Base-by-base conservation (phyloP, 1,284 basidiomycete species). In the Cutaneotrichosporon sp. region DNA sequence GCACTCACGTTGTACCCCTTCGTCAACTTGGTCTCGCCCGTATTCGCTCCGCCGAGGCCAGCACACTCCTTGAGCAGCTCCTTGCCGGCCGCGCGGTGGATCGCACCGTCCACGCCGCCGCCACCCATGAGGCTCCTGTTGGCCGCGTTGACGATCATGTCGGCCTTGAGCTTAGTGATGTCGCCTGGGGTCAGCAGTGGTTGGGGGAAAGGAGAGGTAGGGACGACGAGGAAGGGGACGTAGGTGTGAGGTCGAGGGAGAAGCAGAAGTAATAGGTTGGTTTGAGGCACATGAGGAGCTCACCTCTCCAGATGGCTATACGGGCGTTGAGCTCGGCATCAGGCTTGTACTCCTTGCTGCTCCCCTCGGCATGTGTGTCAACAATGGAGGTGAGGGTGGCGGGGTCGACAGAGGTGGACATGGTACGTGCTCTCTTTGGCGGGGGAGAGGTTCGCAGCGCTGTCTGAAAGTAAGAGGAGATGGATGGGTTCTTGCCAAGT, bases 71-170 rank as follows among this genome's bases (percentile, higher is more conserved):
- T 80, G 3, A 89, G 72, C 5, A 98, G 84, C 22, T 84, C 81
- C 0, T 80, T 83, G 2, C 95, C 94, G 3, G 95, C 95, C 5
- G 91, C 92, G 5, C 81, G 76, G 79, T 97, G 95, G 60, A 81
- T 81, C 2, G 80, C 79, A n/a, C 80, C 80, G 64, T 81, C 80
- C 0, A 81, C 80, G 14, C 80, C 80, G 4, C 80, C 80, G n/a
- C 80, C 74, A 85, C 92, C 92, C 49, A 90, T 82, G 30, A 96
- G 82, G 50, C 85, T 86, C 59, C 83, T 83, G 76, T 94, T 93
- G 5, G 92, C 92, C 9, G 92, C 93, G 74, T 95, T 96, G 59
- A 95, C 92, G 65, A 96, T 90, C 31, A 87, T 84, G 74, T 92
- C 90, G 10, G 90, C 71, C 34, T 36, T 36, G 34, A 36, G 34